Conservation (phyloP, 2,329 filamentous ascomycete species). For the Sphaerulina vaccinii region DNA sequence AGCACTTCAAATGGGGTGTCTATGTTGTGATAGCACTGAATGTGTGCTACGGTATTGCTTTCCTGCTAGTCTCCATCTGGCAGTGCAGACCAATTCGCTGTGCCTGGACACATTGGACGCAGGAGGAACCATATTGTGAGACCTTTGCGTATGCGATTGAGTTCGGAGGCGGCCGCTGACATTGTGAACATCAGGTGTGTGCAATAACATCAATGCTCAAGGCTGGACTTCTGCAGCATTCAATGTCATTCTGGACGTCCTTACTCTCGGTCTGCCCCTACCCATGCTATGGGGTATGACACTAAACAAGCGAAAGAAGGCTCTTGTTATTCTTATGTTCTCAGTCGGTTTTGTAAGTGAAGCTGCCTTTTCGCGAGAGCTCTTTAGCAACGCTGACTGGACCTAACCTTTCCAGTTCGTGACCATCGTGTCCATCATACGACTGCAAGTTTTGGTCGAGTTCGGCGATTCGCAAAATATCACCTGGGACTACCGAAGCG, state of each 20-base stretch:
- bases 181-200: neutral
- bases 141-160: neutral
- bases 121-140: conserved; percentile 13
- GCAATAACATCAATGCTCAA: conserved; percentile 27
- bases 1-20: conserved; percentile 13
- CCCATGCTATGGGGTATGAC: conserved; percentile 24
- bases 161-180: neutral
- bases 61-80: conserved; percentile 22
- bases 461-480: conserved; percentile 21
- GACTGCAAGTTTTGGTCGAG: conserved; percentile 24
- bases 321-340: conserved; percentile 26
- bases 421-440: conserved; percentile 22
- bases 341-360: conserved; percentile 20
- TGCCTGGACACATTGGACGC: conserved; percentile 22
- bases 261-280: conserved; percentile 26
- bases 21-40: conserved; percentile 21
- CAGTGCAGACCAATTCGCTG: conserved; percentile 20
- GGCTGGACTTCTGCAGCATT: conserved; percentile 22
- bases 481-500: conserved; percentile 17
- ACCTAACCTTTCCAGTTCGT: no score
- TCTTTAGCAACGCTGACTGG: no score
- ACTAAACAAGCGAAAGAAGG: conserved; percentile 25
- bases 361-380: no score
- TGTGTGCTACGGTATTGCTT: conserved; percentile 17
- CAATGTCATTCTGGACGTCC: conserved; percentile 25